These are phyloP conservation scores for Excoecaria cochinchinensis DNA, from an alignment of 345 rosid species.

Conservation along the genomic window DNA sequence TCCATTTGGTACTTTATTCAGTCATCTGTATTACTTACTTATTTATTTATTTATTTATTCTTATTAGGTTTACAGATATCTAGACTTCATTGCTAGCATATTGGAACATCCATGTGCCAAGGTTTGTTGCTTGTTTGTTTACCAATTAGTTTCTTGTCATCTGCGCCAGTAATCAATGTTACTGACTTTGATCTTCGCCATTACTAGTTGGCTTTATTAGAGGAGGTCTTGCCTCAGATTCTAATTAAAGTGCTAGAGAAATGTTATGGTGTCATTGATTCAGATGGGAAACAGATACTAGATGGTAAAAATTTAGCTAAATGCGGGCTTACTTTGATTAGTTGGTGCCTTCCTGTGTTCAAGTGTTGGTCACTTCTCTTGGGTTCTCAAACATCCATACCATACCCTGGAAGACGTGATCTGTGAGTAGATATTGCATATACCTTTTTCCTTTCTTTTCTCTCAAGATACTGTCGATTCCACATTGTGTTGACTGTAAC, in stretches of 20 bases:
- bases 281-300: conserved; percentile 44
- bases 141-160: conserved; percentile 4
- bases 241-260: conserved; percentile 60
- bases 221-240: conserved; percentile 59
- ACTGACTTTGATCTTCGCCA: conserved; percentile 12
- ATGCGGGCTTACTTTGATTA: conserved; percentile 39
- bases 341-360: conserved; percentile 82
- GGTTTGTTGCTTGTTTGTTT: conserved; percentile 42
- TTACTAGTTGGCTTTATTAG: conserved; percentile 62
- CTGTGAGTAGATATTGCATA: conserved; percentile 47
- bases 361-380: conserved; percentile 63
- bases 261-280: conserved; percentile 56
- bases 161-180: conserved; percentile 17
- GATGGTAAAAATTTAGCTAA: conserved; percentile 47
- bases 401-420: conserved; percentile 39
- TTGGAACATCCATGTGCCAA: conserved; percentile 86
- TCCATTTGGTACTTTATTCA: conserved; percentile 7
- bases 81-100: conserved; percentile 70
- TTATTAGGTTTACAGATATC: conserved; percentile 63
- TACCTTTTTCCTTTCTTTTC: background rate
- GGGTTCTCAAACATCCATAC: conserved; percentile 42
- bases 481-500: background rate
- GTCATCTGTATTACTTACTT: conserved; percentile 18
- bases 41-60: conserved; percentile 13
- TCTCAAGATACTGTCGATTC: conserved; percentile 1